Conservation (phyloP, 2,329 filamentous ascomycete genomes). For the Alternaria sp. region DNA sequence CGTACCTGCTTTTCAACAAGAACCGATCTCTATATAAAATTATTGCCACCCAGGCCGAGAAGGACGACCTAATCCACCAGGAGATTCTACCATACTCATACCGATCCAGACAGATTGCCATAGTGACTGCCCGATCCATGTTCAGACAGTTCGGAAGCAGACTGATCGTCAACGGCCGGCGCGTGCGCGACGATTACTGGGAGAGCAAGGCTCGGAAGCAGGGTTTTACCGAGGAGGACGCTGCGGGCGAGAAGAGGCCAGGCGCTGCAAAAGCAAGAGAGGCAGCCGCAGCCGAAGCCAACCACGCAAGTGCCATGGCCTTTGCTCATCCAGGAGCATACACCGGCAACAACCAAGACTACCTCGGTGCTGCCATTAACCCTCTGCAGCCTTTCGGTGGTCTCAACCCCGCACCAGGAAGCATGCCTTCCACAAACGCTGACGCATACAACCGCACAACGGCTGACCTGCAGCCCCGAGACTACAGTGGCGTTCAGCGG, state of each 20-base stretch:
- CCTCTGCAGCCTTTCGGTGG: conserved; percentile 53
- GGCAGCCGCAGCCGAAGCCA: conserved; percentile 72
- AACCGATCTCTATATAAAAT: conserved; percentile 97
- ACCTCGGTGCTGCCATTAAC: conserved; percentile 37
- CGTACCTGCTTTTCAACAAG: conserved; percentile 98
- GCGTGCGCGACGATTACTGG: conserved; percentile 98
- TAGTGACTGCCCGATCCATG: conserved; percentile 97
- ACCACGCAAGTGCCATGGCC: conserved; percentile 58
- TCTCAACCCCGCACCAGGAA: conserved; percentile 71
- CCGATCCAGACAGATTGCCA: conserved; percentile 96
- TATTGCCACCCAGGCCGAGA: conserved; percentile 93
- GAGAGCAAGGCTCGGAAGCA: conserved; percentile 96
- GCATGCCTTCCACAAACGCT: conserved; percentile 73
- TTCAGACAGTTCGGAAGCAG: conserved; percentile 97
- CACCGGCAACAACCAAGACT: conserved; percentile 43
- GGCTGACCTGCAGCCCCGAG: conserved; percentile 75
- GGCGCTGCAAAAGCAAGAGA: conserved; percentile 89
- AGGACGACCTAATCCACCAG: conserved; percentile 93
- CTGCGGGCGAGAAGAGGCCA: conserved; percentile 93
- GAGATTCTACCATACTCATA: conserved; percentile 98
- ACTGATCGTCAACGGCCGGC: conserved; percentile 85
- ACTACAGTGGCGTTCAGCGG: conserved; percentile 83
- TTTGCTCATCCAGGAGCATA: conserved; percentile 39
- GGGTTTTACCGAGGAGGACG: conserved; percentile 95
- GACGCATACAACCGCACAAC: conserved; percentile 74